Conservation (phyloP, 1,284 basidiomycete genomes). For the Cryptococcus wingfieldii region DNA sequence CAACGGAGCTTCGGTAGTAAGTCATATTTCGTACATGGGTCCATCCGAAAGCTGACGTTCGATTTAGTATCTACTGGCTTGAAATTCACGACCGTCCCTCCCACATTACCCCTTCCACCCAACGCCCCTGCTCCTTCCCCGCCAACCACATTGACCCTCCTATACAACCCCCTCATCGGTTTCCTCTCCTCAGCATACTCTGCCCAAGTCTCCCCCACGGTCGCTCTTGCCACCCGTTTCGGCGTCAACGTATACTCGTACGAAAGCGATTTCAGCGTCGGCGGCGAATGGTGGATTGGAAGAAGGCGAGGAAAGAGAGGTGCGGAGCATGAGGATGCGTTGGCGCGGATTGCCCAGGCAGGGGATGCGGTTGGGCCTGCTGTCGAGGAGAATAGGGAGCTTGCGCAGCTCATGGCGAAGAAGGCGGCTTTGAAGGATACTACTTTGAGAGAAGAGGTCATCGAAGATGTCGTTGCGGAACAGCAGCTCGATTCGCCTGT, state of each 20-base stretch:
- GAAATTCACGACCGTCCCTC: conserved; percentile 77
- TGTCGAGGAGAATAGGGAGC: conserved; percentile 2
- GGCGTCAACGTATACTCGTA: conserved; percentile 97
- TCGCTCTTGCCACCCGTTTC: conserved; percentile 85
- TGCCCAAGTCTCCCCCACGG: conserved; percentile 75
- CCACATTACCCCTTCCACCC: conserved; percentile 43
- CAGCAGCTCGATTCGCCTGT: conserved; percentile 14
- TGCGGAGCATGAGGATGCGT: not conserved
- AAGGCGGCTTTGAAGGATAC: conserved; percentile 7
- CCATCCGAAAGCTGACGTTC: not conserved
- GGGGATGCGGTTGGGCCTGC: not conserved
- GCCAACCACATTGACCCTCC: conserved; percentile 87
- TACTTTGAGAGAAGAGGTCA: conserved; percentile 9
- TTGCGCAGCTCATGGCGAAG: conserved; percentile 5
- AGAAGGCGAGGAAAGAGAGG: conserved; percentile 39
- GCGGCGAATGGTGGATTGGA: conserved; percentile 89
- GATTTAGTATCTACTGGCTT: conserved; percentile 80
- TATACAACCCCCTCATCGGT: conserved; percentile 95
- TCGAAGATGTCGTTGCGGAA: conserved; percentile 9
- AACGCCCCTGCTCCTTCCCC: conserved; percentile 57
- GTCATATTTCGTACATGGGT: conserved; percentile 31
- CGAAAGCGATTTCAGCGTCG: conserved; percentile 91
- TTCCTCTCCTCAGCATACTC: conserved; percentile 89
- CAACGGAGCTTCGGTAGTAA: conserved; percentile 87
- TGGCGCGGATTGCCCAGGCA: not conserved